Conservation (phyloP, 768 basidiomycete genomes). For the Naematelia encephala region DNA sequence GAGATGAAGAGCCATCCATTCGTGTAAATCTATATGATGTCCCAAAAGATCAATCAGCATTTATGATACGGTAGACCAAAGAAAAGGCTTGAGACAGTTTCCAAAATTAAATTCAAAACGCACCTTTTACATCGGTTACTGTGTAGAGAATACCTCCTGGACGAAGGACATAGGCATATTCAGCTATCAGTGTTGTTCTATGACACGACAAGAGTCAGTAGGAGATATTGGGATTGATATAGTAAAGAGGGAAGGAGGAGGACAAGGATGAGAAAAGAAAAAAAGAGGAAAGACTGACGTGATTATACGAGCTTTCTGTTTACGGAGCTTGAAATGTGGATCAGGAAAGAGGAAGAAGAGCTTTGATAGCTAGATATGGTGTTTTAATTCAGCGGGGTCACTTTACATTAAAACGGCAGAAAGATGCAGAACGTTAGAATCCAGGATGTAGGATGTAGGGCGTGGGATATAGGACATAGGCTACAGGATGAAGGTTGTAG, state of each 20-base stretch:
- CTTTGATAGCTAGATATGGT: constrained; percentile 60
- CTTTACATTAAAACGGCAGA: no score
- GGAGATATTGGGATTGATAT: background rate
- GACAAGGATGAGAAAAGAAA: background rate
- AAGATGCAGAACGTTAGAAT: no score
- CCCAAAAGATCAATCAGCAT: background rate
- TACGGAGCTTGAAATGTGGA: constrained; percentile 95
- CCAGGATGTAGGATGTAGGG: no score
- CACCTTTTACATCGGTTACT: constrained; percentile 81
- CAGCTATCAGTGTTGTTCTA: constrained; percentile 85
- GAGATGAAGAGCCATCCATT: constrained; percentile 94
- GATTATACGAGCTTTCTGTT: constrained; percentile 98
- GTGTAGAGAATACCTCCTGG: constrained; percentile 97
- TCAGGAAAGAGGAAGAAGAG: constrained; percentile 99
- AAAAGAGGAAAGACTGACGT: constrained; percentile 54
- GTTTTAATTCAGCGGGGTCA: background rate
- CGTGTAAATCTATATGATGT: constrained; percentile 76
- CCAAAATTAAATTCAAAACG: no score
- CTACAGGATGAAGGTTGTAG: no score
- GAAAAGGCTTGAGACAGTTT: background rate
- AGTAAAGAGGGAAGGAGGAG: background rate
- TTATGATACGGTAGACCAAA: background rate
- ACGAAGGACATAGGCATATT: constrained; percentile 89
- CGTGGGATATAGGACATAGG: no score
- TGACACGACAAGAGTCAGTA: background rate